Conservation (phyloP, 1,284 basidiomycete species). For the Papiliotrema fonsecae region DNA sequence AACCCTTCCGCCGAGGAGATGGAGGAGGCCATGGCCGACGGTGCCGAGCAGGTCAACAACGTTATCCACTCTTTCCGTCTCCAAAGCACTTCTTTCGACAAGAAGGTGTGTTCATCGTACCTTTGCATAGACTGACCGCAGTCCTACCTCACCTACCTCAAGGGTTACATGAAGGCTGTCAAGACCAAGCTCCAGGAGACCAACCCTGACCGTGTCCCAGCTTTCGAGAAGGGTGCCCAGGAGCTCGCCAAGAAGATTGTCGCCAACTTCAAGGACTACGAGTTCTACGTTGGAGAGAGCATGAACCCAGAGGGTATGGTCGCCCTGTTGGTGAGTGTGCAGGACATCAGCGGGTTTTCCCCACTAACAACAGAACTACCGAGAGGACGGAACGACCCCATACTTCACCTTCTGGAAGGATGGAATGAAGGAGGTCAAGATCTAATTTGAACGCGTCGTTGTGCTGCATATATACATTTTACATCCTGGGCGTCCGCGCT, state of each 20-base stretch:
- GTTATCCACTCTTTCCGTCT: conserved; percentile 91
- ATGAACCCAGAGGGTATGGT: conserved; percentile 90
- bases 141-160: conserved; percentile 76
- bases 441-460: conserved; percentile 19
- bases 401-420: conserved; percentile 94
- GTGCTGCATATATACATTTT: background rate
- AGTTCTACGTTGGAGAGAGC: conserved; percentile 71
- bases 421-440: conserved; percentile 63
- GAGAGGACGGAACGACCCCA: conserved; percentile 57
- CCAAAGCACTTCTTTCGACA: conserved; percentile 78
- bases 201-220: conserved; percentile 65
- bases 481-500: no score
- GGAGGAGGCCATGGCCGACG: conserved; percentile 78
- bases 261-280: conserved; percentile 69
- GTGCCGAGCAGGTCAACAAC: conserved; percentile 76
- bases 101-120: conserved; percentile 56
- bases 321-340: conserved; percentile 63
- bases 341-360: no score
- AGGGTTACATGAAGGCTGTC: conserved; percentile 83
- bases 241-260: conserved; percentile 82
- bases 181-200: conserved; percentile 59
- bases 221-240: conserved; percentile 79
- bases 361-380: conserved; percentile 45
- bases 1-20: conserved; percentile 88
- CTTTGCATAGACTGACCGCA: conserved; percentile 6